Conservation (phyloP, 495 filamentous ascomycete species). For the Aspergillus nidulans region DNA sequence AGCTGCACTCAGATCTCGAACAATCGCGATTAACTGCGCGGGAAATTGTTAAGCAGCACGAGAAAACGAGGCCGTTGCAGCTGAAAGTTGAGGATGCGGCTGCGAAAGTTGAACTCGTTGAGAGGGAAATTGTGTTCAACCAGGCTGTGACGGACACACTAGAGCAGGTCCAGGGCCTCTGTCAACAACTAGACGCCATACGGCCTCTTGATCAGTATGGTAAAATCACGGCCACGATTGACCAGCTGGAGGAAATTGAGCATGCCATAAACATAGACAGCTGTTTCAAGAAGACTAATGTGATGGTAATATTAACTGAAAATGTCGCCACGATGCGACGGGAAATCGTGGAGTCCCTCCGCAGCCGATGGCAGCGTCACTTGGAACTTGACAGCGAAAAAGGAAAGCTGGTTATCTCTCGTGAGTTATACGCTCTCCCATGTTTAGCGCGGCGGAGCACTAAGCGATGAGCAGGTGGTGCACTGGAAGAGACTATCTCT, state of each 20-base stretch:
- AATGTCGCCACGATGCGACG: constrained; percentile 29
- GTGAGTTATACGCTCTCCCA: constrained; percentile 6
- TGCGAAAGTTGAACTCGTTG: constrained; percentile 65
- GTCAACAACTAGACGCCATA: constrained; percentile 39
- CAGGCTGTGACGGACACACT: constrained; percentile 59
- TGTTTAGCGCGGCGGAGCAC: not conserved
- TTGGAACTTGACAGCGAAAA: constrained; percentile 50
- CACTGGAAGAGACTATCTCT: constrained; percentile 32
- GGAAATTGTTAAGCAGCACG: constrained; percentile 68
- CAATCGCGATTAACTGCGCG: constrained; percentile 65
- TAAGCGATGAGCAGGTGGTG: constrained; percentile 14
- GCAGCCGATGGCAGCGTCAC: constrained; percentile 44
- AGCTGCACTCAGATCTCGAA: constrained; percentile 77
- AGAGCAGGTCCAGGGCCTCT: constrained; percentile 49
- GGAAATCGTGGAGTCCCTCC: constrained; percentile 31
- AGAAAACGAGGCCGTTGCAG: constrained; percentile 56
- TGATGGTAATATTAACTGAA: constrained; percentile 32
- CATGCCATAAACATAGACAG: constrained; percentile 32
- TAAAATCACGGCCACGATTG: constrained; percentile 50
- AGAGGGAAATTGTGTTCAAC: constrained; percentile 74
- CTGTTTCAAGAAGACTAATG: constrained; percentile 36
- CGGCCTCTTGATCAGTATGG: constrained; percentile 43
- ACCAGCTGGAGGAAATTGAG: constrained; percentile 53
- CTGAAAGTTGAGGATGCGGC: constrained; percentile 59
- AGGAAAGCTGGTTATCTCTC: constrained; percentile 44